A percentile compares a stretch with the other conserved stretches of the same genome.
These are phyloP conservation scores for Termitomyces heimii DNA, from an alignment of 768 basidiomycete genomes.

Conservation along the genomic window DNA sequence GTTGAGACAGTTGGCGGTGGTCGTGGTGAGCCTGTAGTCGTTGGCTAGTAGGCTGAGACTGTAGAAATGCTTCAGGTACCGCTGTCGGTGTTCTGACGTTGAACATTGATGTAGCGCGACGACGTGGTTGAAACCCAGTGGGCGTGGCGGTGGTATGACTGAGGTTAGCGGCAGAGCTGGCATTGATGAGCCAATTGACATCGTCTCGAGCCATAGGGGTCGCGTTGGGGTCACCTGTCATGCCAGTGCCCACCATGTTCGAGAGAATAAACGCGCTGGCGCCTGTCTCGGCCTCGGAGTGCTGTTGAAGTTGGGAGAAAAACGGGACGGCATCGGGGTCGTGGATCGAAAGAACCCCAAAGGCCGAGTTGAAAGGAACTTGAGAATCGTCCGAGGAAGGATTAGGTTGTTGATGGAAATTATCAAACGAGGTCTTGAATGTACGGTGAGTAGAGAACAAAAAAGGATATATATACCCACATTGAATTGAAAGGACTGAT, in stretches of 20 bases:
- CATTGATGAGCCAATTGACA: background rate
- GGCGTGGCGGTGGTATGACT: background rate
- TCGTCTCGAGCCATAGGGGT: background rate
- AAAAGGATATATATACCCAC: background rate
- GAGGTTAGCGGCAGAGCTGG: background rate
- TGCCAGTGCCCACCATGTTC: background rate
- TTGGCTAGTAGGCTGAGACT: background rate
- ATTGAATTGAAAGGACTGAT: background rate
- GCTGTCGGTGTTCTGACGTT: background rate
- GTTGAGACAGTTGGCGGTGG: background rate
- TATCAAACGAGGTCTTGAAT: background rate
- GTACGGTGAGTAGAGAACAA: background rate
- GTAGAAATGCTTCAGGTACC: background rate
- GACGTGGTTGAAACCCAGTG: background rate
- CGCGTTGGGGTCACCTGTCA: background rate
- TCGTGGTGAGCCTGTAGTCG: background rate
- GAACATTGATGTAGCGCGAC: constrained; percentile 4
- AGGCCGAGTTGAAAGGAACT: constrained; percentile 46
- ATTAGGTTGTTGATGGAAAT: background rate
- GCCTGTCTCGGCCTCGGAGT: background rate
- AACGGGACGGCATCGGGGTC: constrained; percentile 64
- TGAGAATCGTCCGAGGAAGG: background rate
- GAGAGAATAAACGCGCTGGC: background rate
- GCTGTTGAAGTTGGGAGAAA: constrained; percentile 31
- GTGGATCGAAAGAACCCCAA: constrained; percentile 75